A percentile compares a stretch with the other conserved stretches of the same genome.
phyloP scores from a whole-genome alignment of 495 filamentous ascomycete genomes.

The Hypoxylon trugodes region DNA sequence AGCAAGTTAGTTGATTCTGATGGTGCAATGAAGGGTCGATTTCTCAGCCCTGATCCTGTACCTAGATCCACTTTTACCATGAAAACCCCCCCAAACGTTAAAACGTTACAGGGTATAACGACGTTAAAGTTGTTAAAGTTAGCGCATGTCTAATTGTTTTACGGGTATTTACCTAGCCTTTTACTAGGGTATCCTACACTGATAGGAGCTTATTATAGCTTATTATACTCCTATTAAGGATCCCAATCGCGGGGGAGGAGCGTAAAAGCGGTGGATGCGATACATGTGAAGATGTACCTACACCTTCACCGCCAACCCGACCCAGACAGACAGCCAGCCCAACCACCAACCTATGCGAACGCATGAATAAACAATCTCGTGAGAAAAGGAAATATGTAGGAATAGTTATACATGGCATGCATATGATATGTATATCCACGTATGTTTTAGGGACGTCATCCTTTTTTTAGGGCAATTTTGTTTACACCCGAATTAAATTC shows the following conservation, averaged over 20 bases:
- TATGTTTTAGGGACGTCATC: conserved; percentile 24
- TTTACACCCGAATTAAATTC: conserved; percentile 16
- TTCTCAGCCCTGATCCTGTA: conserved; percentile 2
- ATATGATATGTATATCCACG: conserved; percentile 10
- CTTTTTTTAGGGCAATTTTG: conserved; percentile 14
- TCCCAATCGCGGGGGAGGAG: conserved; percentile 30
- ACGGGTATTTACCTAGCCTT: neutral
- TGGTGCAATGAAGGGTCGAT: conserved; percentile 17
- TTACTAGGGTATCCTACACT: neutral
- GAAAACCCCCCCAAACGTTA: too few relatives aligned
- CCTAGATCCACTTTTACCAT: conserved; percentile 7
- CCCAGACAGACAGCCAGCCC: too few relatives aligned
- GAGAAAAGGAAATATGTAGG: conserved; percentile 14
- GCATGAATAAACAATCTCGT: conserved; percentile 37
- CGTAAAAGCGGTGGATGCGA: too few relatives aligned
- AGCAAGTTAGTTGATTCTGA: too few relatives aligned
- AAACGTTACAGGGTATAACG: conserved; percentile 16
- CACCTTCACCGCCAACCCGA: too few relatives aligned
- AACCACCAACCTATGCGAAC: conserved; percentile 8
- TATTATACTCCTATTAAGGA: conserved; percentile 16
- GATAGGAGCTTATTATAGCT: neutral
- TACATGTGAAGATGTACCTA: too few relatives aligned
- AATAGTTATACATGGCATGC: conserved; percentile 8
- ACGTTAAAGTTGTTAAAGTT: conserved; percentile 24
- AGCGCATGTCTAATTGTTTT: neutral